Conservation (phyloP, 495 filamentous ascomycete genomes). For the Thermochaetoides thermophila region DNA sequence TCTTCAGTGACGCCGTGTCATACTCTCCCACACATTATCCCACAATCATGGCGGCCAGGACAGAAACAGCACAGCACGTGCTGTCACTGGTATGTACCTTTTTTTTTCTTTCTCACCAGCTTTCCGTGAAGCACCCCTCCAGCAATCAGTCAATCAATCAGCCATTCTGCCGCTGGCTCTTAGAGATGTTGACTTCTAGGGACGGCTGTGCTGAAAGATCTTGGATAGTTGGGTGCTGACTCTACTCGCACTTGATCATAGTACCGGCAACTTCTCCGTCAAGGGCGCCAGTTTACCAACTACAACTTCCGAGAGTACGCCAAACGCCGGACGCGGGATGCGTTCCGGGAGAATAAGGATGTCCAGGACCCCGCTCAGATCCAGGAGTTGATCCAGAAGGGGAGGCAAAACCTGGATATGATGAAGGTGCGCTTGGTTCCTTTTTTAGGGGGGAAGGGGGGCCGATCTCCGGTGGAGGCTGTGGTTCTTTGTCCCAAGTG, state of each 20-base stretch:
- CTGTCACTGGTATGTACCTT: constrained; percentile 48
- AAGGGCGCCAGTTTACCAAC: constrained; percentile 70
- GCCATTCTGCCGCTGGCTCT: too few species aligned
- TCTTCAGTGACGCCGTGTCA: too few species aligned
- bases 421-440: constrained; percentile 56
- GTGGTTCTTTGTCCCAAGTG: too few species aligned
- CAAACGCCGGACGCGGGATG: constrained; percentile 70
- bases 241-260: constrained; percentile 17
- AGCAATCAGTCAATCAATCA: too few species aligned
- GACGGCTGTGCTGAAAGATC: neutral
- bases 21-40: too few species aligned
- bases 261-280: constrained; percentile 87
- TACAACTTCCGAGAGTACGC: constrained; percentile 99
- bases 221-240: neutral
- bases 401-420: constrained; percentile 73
- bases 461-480: too few species aligned
- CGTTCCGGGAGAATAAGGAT: constrained; percentile 65
- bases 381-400: constrained; percentile 80
- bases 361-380: constrained; percentile 55
- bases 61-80: constrained; percentile 51
- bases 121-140: neutral
- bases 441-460: neutral
- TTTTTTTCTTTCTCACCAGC: neutral
- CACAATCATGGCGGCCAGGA: too few species aligned
- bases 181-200: too few species aligned